Percentiles rank a stretch among this genome's conserved stretches.
phyloP scores from a whole-genome alignment of 371 early-diverging fungal genomes.

The Zychaea mexicana region DNA sequence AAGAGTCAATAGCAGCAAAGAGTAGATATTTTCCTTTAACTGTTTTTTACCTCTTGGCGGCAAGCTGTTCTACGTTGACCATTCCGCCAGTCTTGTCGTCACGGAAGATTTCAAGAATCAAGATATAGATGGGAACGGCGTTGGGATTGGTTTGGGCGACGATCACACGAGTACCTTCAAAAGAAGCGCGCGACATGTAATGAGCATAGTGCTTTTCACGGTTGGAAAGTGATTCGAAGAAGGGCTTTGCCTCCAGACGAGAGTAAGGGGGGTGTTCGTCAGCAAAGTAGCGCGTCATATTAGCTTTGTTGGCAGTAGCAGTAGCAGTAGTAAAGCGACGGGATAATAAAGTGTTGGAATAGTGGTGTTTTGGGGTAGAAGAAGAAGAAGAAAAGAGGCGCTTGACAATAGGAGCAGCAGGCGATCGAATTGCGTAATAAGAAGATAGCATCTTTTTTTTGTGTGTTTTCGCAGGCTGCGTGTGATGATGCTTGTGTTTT shows the following conservation, averaged over 20 bases:
- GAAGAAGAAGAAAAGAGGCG: not conserved
- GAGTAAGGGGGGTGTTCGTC: conserved; percentile 53
- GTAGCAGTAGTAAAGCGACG: too few relatives aligned
- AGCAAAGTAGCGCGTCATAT: conserved; percentile 44
- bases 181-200: conserved; percentile 59
- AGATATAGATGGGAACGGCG: conserved; percentile 42
- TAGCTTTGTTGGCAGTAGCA: too few relatives aligned
- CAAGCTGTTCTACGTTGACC: conserved; percentile 25
- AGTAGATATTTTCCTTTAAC: not conserved
- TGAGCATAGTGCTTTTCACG: conserved; percentile 65
- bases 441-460: not conserved
- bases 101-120: conserved; percentile 34
- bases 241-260: conserved; percentile 52
- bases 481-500: too few relatives aligned
- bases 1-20: too few relatives aligned
- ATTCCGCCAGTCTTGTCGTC: conserved; percentile 22
- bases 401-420: not conserved
- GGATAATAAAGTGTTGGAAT: conserved; percentile 19
- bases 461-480: too few relatives aligned
- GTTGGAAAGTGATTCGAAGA: conserved; percentile 52
- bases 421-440: conserved; percentile 3
- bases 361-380: not conserved
- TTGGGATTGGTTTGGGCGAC: conserved; percentile 46
- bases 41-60: conserved; percentile 26
- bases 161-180: conserved; percentile 57